Percentiles rank a stretch among this genome's conserved stretches.
Evolutionary conservation across 2,329 filamentous ascomycete genomes (phyloP).

Genomic region (Ceratocystis destructans): DNA sequence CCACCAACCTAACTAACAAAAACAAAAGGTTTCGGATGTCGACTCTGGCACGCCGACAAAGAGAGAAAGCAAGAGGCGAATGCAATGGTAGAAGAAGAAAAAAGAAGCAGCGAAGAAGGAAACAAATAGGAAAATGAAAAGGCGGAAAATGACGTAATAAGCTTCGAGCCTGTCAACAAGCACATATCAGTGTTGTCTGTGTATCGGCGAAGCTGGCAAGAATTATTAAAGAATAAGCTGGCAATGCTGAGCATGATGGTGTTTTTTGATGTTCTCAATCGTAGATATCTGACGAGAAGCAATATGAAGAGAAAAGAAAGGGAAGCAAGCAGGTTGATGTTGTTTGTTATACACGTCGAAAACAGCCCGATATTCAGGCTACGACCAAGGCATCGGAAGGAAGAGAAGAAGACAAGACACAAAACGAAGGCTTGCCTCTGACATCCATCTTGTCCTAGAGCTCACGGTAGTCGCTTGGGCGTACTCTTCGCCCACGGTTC

Average conservation of each 20-base stretch:
- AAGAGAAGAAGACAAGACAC: neutral
- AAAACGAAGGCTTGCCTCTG: neutral
- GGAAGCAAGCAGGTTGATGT: neutral
- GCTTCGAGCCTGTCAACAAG: neutral
- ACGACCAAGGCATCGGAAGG: neutral
- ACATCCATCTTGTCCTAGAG: conserved; percentile 35
- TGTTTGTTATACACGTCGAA: neutral
- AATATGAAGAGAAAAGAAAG: neutral
- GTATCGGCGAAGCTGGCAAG: too few species aligned
- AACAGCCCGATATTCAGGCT: neutral
- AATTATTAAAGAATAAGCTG: too few species aligned
- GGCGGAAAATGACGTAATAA: neutral
- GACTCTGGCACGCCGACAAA: neutral
- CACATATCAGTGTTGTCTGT: too few species aligned
- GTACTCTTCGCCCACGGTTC: conserved; percentile 61
- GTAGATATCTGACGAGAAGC: neutral
- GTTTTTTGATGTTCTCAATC: neutral
- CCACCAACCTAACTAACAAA: neutral
- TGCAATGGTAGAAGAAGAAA: neutral
- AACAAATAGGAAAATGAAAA: neutral
- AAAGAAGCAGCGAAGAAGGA: neutral
- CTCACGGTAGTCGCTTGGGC: conserved; percentile 85
- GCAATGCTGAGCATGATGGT: neutral
- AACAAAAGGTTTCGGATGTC: neutral
- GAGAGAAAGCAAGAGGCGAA: neutral